Evolutionary conservation across 768 basidiomycete genomes (phyloP), one percentile per base, ranked within the genome.

Genomic region (Paxillus involutus): DNA sequence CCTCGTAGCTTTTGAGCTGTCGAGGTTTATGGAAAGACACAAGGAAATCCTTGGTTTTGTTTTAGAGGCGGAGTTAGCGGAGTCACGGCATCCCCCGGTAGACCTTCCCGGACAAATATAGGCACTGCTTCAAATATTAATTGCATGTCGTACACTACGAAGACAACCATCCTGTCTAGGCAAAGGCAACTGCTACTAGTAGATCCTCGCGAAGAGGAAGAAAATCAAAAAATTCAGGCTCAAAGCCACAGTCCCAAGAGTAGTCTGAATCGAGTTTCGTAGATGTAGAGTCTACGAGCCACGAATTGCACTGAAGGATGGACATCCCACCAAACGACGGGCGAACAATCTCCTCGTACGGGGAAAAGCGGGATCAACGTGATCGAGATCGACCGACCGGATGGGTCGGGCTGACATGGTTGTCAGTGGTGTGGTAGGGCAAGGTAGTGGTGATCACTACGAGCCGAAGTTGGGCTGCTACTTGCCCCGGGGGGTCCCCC

Each of bases 1-100:
- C 65, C 56, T 59, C 59, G 61, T 40, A 63, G 63, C 68, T 49
- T 70, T 68, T 58, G 63, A 63, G 58, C 59, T 65, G 68, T 68
- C 36, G 29, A 58, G 56, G 46, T 43, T 46, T 44, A 4, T 56
- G 41, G 36, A 19, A 32, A 2, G 9, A 8, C 17, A 0, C 3
- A 0, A 19, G 4, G 11, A 16, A 26, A 26, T 17, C 13, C 50
- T 66, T n/a, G n/a, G 51, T 57, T 53, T 59, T 3, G 39, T 40
- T 7, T 39, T 3, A 11, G n/a, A 19, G 39, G 39, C 39, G 6
- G 36, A 46, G n/a, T 24, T 9, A 46, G 53, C 64, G 64, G 65
- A 68, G 60, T 59, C 33, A 1, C 58, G 66, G 63, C 13, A 12
- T 19, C 4, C 26, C 26, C 26, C 26, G 26, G 26, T 50, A 51